Evolutionary conservation across 805 yeast species (phyloP).

Genomic region (Barnettozyma populi): DNA sequence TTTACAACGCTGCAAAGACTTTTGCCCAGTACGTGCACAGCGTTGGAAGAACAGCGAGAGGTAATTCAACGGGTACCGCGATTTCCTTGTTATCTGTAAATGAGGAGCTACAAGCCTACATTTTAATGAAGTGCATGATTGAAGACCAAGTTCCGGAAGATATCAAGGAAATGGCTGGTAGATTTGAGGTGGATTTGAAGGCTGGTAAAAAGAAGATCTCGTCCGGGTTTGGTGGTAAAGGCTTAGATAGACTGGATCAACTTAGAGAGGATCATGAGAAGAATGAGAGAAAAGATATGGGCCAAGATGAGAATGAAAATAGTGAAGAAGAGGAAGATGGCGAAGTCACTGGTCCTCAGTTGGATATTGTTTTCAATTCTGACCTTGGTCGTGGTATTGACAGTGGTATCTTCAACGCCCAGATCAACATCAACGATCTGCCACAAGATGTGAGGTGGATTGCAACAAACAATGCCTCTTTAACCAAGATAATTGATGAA

Average conservation of each 20-base stretch:
- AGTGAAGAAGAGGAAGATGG: conserved; percentile 20
- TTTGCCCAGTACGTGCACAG: conserved; percentile 95
- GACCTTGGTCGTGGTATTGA: conserved; percentile 55
- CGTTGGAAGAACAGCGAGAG: conserved; percentile 94
- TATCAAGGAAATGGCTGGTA: conserved; percentile 43
- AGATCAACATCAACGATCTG: conserved; percentile 73
- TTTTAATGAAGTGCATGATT: conserved; percentile 41
- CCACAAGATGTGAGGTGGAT: conserved; percentile 80
- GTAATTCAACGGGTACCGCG: conserved; percentile 65
- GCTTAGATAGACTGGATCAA: conserved; percentile 72
- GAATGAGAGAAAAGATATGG: conserved; percentile 24
- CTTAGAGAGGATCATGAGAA: conserved; percentile 46
- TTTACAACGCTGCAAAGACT: conserved; percentile 79
- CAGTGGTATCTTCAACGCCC: conserved; percentile 52
- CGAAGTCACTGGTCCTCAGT: conserved; percentile 20
- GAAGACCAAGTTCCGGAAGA: conserved; percentile 49
- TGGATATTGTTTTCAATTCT: conserved; percentile 44
- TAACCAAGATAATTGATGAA: conserved; percentile 59
- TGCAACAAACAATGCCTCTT: conserved; percentile 61
- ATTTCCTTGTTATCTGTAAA: conserved; percentile 61
- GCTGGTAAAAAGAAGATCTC: conserved; percentile 59
- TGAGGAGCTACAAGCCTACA: conserved; percentile 67
- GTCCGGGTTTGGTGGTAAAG: conserved; percentile 91
- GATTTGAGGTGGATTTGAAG: conserved; percentile 56
- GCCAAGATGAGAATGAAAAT: conserved; percentile 23